Evolutionary conservation across 1,139 yeast genomes (phyloP).

Genomic region (Geotrichum restrictum): DNA sequence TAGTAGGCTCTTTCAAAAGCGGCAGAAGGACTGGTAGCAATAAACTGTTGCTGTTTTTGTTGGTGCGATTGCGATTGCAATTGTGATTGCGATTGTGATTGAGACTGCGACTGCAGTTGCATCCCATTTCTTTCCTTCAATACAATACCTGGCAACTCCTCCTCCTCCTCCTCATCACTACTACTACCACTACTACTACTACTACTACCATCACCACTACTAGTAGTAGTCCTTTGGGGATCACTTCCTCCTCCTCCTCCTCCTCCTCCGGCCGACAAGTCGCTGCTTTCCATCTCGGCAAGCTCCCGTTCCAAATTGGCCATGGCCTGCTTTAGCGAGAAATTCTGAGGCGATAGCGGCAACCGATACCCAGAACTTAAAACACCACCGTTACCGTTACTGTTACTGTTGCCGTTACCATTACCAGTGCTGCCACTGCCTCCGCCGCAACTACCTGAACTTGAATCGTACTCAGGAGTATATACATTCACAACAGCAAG

Average conservation of each 20-base stretch:
- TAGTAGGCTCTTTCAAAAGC: background rate
- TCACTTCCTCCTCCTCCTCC: background rate
- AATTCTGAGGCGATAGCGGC: conserved; percentile 4
- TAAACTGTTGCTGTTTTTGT: too few relatives aligned
- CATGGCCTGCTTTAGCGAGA: conserved; percentile 8
- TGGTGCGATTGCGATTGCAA: too few relatives aligned
- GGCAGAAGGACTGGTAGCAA: background rate
- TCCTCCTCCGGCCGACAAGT: conserved; percentile 1
- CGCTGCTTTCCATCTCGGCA: conserved; percentile 7
- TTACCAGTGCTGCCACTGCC: background rate
- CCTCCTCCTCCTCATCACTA: too few relatives aligned
- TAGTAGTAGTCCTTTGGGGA: background rate
- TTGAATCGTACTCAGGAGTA: conserved; percentile 13
- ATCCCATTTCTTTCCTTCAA: too few relatives aligned
- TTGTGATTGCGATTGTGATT: too few relatives aligned
- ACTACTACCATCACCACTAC: too few relatives aligned
- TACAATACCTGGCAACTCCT: too few relatives aligned
- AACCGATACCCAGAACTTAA: background rate
- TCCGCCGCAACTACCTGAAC: conserved; percentile 2
- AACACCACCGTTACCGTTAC: background rate
- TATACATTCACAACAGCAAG: conserved; percentile 11
- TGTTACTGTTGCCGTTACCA: background rate
- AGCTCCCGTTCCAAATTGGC: conserved; percentile 10
- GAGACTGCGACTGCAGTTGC: too few relatives aligned
- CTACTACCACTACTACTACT: too few relatives aligned